Conservation (phyloP, 1,284 basidiomycete genomes). For the Pseudozyma pruni region DNA sequence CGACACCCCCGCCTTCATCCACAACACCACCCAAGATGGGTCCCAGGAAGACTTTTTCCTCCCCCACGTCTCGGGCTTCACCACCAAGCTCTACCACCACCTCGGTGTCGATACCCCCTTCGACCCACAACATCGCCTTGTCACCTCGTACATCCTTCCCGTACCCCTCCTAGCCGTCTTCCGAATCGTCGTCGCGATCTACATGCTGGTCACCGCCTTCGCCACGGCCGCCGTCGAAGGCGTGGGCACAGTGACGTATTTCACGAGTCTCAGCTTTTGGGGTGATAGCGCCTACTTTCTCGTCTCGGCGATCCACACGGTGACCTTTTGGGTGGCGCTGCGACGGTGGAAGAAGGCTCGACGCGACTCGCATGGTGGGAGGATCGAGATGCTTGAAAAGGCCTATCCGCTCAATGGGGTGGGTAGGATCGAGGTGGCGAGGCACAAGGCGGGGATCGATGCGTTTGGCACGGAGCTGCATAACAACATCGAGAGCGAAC, state of each 20-base stretch:
- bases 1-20: conserved; percentile 8
- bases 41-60: not conserved
- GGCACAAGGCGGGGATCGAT: conserved; percentile 20
- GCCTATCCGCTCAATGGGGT: conserved; percentile 31
- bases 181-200: conserved; percentile 73
- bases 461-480: conserved; percentile 22
- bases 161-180: conserved; percentile 71
- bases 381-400: conserved; percentile 40
- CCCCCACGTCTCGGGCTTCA: conserved; percentile 29
- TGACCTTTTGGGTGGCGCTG: conserved; percentile 18
- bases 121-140: conserved; percentile 72
- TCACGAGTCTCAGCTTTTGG: conserved; percentile 40
- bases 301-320: conserved; percentile 40
- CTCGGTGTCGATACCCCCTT: conserved; percentile 70
- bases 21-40: not conserved
- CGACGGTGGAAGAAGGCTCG: conserved; percentile 23
- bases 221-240: conserved; percentile 66
- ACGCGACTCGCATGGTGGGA: not conserved
- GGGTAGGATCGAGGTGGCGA: conserved; percentile 23
- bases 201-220: conserved; percentile 72
- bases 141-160: conserved; percentile 74
- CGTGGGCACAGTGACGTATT: conserved; percentile 46
- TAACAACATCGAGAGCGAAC: conserved; percentile 20
- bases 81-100: conserved; percentile 50
- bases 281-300: conserved; percentile 42